These are phyloP conservation scores for Hypoxylon lienhwacheense DNA, from an alignment of 495 filamentous ascomycete species.

Conservation along the genomic window DNA sequence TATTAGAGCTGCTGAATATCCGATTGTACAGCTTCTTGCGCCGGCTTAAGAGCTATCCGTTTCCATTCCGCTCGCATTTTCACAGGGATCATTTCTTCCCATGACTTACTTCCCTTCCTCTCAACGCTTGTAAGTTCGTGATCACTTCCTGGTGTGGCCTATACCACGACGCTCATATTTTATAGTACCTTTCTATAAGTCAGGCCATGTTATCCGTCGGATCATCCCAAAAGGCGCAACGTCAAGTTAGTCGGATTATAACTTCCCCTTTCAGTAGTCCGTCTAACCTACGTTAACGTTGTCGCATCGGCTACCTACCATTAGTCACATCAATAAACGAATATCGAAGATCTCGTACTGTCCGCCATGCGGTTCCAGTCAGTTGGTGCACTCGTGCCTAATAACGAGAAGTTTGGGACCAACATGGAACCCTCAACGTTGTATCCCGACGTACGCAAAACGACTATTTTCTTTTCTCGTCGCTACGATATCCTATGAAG, in stretches of 20 bases:
- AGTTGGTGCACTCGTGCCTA: slow-evolving; percentile 27
- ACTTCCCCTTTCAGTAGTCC: slow-evolving; percentile 15
- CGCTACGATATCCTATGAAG: slow-evolving; percentile 4
- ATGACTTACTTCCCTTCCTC: too few relatives aligned
- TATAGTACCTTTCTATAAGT: slow-evolving; percentile 27
- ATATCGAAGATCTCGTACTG: slow-evolving; percentile 18
- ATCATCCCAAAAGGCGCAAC: slow-evolving; percentile 35
- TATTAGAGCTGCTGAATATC: slow-evolving; percentile 2
- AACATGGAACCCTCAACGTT: slow-evolving; percentile 56
- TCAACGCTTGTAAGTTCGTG: too few relatives aligned
- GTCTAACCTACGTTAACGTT: slow-evolving; percentile 31
- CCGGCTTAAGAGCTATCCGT: slow-evolving; percentile 9
- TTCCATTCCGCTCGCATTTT: slow-evolving; percentile 28
- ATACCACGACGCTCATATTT: slow-evolving; percentile 42
- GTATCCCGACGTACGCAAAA: slow-evolving; percentile 49
- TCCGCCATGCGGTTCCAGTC: slow-evolving; percentile 9
- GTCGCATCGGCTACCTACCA: slow-evolving; percentile 58
- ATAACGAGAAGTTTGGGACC: slow-evolving; percentile 48
- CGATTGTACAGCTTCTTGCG: slow-evolving; percentile 1
- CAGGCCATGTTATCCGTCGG: slow-evolving; percentile 34
- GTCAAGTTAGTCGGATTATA: slow-evolving; percentile 30
- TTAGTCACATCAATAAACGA: slow-evolving; percentile 59
- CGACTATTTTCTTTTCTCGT: neutral
- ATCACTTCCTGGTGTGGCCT: slow-evolving; percentile 56
- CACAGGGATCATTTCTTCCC: slow-evolving; percentile 20